Base-by-base conservation (phyloP, 2,329 filamentous ascomycete species). In the Periglandula ipomoeae region DNA sequence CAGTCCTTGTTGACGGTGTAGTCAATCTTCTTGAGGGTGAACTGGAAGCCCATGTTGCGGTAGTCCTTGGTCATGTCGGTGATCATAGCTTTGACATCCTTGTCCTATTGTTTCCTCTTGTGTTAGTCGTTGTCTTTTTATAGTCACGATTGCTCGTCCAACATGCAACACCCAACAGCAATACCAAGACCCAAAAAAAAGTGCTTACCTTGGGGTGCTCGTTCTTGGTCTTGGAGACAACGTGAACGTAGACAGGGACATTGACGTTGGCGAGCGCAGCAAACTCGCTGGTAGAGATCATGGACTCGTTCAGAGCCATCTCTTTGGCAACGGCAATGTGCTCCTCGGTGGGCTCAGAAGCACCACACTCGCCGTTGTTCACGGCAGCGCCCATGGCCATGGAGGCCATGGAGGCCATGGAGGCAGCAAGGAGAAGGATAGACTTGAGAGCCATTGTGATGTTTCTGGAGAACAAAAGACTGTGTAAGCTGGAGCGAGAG, bases 281-380 rank as follows among this genome's bases (percentile, higher is more conserved):
- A 24, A 44, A 39, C 5, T 24, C 13, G 34, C 5, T 24, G 24
- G 23, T 5, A 26, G 8, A 10, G 32, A 22, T 17, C 41, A 32
- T 38, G 34, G 30, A 44, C 17, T 49, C 41, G 24, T 49, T 39
- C 3, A 30, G 24, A 23, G 41, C 32, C 30, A 44, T 43, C 13
- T 44, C 22, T 26, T 27, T 15, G 34, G 41, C 41, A 4, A 49
- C 7, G 5, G 23, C 17, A 27, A 44, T 38, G 8, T 32, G 41
- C 24, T 49, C 41, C 17, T 49, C 32, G 22, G 47, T 49, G 32
- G 47, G 41, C 8, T 44, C 24, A 17, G 47, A 22, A n/a, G 47
- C 13, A 44, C 47, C 41, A 23, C 47, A 49, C 20, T 44, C 40
- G 24, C 11, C 24, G 15, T 39, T 30, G 23, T 26, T 26, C 13